Evolutionary conservation across 2,329 filamentous ascomycete genomes (phyloP), one percentile per base, ranked within the genome.

Genomic region (Beauveria varroae): DNA sequence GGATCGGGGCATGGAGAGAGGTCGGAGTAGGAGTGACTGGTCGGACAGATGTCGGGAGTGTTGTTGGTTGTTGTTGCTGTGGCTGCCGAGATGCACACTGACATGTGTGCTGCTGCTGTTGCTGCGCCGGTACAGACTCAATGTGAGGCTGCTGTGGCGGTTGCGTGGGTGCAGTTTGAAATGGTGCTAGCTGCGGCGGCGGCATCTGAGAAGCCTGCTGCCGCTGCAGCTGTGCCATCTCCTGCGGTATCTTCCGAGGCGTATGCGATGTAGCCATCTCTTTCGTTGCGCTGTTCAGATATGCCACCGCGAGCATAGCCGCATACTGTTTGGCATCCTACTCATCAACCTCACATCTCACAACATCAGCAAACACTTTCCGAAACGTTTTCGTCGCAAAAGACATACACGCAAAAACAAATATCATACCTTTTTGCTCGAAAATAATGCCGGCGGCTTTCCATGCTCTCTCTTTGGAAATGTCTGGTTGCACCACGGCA

Each of bases 291-390:
- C 20, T 59, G 22, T 68, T 66, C 18, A 82, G 71, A 71, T 75
- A 81, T 8, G 74, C 68, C 24, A 78, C 65, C 26, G 80, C 80
- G 14, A 74, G 75, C 65, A 76, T 77, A 24, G 82, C 81, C 0
- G 82, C 81, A 64, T 79, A 82, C 63, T 78, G 74, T 68, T 81
- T 84, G 26, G 83, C 81, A 41, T 78, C 68, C 71, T 76, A 53
- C 9, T 22, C 18, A 22, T 16, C 3, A 7, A 24, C 41, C 18
- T 18, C 6, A 2, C 9, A 8, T 16, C 4, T 6, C n/a, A 49
- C 8, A 22, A 41, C 9, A 41, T 37, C 5, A 37, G 12, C 34
- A 37, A 37, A 37, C 34, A 37, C 5, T 37, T 5, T 37, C 34
- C 14, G n/a, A 2, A 37, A 5, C 14, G 9, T 34, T 14, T 34